Evolutionary conservation across 345 rosid species (phyloP), one percentile per base, ranked within the genome.

Genomic region (Citrus australasica): DNA sequence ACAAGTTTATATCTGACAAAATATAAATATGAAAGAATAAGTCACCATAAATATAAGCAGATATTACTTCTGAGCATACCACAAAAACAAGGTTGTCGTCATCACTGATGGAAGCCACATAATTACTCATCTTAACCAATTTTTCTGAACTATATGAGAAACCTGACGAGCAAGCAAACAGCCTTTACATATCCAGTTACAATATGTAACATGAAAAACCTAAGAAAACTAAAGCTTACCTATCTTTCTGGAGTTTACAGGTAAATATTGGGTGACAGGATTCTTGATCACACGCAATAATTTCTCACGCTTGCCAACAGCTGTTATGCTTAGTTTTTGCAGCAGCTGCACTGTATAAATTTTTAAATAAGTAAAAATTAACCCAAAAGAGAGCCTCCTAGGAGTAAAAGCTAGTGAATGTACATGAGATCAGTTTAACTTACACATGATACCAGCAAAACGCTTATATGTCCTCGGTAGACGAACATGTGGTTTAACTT

Each of bases 401-500:
- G 61, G 46, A 16, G 46, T 74, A 58, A 58, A 24, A 63, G 65
- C 46, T 28, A 60, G 5, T 19, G 64, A 60, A 5, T 21, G 64
- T 22, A 24, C 17, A 32, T 17, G 2, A 28, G 62, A 67, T 58
- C 9, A 16, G 28, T 48, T 56, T 16, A 72, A 89, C 97, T 81
- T 83, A 95, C 99, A 86, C 88, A 95, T 93, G 62, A 95, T 79
- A 58, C 98, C 97, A 40, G 97, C 82, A 65, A 93, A 93, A 0
- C 97, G 92, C 84, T 92, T 92, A 73, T 80, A 93, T 24, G 98
- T 95, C 83, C 98, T 87, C 32, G 98, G 98, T 42, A 95, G 83
- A 63, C 98, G 95, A 51, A 92, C 98, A 80, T 93, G 89, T 42
- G 97, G 95, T 75, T 91, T 91, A 32, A 95, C 91, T 86, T 95